phyloP scores from a whole-genome alignment of 2,329 filamentous ascomycete genomes.

The Purpureocillium takamizusanense region DNA sequence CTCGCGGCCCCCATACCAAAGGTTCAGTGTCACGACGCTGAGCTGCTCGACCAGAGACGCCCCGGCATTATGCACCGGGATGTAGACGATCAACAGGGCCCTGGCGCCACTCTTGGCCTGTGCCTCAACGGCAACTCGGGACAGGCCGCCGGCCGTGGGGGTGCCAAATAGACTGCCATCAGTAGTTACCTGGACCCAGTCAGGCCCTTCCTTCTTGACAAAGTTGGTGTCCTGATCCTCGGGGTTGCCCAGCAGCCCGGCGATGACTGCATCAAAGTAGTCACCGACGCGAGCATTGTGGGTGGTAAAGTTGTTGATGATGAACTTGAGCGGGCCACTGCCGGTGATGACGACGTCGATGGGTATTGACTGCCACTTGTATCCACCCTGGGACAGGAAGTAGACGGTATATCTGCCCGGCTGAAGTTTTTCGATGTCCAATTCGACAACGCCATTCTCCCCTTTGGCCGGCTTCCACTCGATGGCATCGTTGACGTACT shows the following conservation, averaged over 20 bases:
- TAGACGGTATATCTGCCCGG: constrained; percentile 25
- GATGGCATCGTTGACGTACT: constrained; percentile 17
- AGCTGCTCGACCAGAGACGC: constrained; percentile 22
- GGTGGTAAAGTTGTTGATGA: constrained; percentile 18
- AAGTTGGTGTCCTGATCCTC: constrained; percentile 16
- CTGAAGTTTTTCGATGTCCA: constrained; percentile 14
- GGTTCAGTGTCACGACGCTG: constrained; percentile 27
- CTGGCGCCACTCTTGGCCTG: constrained; percentile 14
- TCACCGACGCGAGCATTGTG: constrained; percentile 27
- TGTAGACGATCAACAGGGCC: constrained; percentile 17
- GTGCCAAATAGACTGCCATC: constrained; percentile 26
- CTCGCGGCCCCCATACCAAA: constrained; percentile 28
- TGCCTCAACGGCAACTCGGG: constrained; percentile 18
- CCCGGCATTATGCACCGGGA: constrained; percentile 19
- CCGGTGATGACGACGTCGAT: constrained; percentile 17
- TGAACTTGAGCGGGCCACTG: constrained; percentile 16
- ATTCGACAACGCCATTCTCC: constrained; percentile 15
- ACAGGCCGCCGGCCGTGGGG: constrained; percentile 13
- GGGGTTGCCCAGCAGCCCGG: constrained; percentile 21
- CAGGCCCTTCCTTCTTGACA: constrained; percentile 11
- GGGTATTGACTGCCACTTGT: constrained; percentile 25
- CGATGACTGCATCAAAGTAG: constrained; percentile 19
- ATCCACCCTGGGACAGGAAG: constrained; percentile 25
- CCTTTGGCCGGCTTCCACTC: constrained; percentile 23
- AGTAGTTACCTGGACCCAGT: constrained; percentile 22